Base-by-base conservation (phyloP, 2,329 filamentous ascomycete species). In the Phyllosticta paracitricarpa region DNA sequence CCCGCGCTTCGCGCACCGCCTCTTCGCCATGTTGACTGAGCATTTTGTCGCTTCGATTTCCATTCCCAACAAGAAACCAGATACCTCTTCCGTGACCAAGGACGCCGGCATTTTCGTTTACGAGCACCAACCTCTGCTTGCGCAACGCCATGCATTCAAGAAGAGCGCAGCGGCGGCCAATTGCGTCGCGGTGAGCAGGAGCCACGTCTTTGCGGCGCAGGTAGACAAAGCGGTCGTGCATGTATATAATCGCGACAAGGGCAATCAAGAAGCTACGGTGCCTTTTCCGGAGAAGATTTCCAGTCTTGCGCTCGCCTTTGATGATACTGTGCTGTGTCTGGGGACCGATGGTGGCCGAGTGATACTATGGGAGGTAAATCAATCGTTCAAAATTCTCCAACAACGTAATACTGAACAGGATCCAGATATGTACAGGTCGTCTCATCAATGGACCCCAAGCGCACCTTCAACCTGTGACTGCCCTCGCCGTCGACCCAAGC, bases 121-220 rank as follows among this genome's bases (percentile, higher is more conserved):
- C 74, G 86, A 91, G 65, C 82, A 91, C 68, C 88, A 91, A 68
- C 92, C 92, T 51, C 82, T 87, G 59, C 83, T 87, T 65, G 82
- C 84, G n/a, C 84, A 91, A 70, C 87, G 88, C 69, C 80, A 85
- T 64, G 83, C 87, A 56, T 92, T 94, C 81, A 97, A 97, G 81
- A 97, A 96, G 78, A 96, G 89, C 78, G 89, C 89, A 17, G 85
- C 87, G n/a, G 82, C 87, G 26, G 79, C 82, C 62, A 89, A 93
- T 73, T 88, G 89, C 67, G 78, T 99, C 61, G 92, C 91, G 30
- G 82, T 92, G 67, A 95, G 83, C 74, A 80, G 84, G 54, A 87
- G 87, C 22, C 94, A 99, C 72, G 81, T 97, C 55, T 99, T 96
- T 72, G 88, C 92, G 3, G 93, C 91, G 3, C 94, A 99, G 73